phyloP scores from a whole-genome alignment of 2,329 filamentous ascomycete species.

The Hypoxylon sp. region DNA sequence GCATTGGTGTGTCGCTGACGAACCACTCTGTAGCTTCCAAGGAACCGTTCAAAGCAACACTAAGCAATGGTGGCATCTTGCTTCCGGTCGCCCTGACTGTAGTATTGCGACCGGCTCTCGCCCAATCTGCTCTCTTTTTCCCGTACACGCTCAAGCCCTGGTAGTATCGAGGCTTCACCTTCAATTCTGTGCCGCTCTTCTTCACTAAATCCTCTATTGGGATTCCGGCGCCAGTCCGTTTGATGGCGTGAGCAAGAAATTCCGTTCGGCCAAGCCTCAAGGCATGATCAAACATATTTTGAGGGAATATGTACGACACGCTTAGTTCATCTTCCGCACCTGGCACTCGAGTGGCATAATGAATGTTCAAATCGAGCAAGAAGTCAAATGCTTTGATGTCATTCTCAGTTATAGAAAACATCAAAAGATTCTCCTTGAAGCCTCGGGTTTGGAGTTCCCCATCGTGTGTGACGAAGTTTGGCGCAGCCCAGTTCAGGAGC shows the following conservation, averaged over 20 bases:
- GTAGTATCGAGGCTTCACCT: constrained; percentile 75
- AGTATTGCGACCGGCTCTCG: constrained; percentile 64
- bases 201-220: constrained; percentile 73
- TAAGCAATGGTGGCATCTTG: constrained; percentile 66
- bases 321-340: constrained; percentile 47
- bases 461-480: constrained; percentile 47
- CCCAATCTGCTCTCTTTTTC: constrained; percentile 71
- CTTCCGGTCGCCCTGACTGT: constrained; percentile 51
- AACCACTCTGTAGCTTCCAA: constrained; percentile 81
- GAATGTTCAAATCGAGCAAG: constrained; percentile 63
- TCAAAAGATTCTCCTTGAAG: constrained; percentile 46
- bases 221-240: constrained; percentile 71
- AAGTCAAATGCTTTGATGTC: constrained; percentile 63
- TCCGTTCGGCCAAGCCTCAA: constrained; percentile 60
- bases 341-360: constrained; percentile 53
- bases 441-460: constrained; percentile 42
- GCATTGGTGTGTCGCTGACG: constrained; percentile 72
- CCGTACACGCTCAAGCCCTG: constrained; percentile 75
- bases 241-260: constrained; percentile 71
- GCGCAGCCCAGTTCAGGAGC: constrained; percentile 56
- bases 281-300: constrained; percentile 53
- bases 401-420: constrained; percentile 60
- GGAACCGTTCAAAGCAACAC: constrained; percentile 64
- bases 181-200: constrained; percentile 68
- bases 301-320: constrained; percentile 52